phyloP scores from a whole-genome alignment of 2,329 filamentous ascomycete genomes.

The Proliferodiscus dingleyae region DNA sequence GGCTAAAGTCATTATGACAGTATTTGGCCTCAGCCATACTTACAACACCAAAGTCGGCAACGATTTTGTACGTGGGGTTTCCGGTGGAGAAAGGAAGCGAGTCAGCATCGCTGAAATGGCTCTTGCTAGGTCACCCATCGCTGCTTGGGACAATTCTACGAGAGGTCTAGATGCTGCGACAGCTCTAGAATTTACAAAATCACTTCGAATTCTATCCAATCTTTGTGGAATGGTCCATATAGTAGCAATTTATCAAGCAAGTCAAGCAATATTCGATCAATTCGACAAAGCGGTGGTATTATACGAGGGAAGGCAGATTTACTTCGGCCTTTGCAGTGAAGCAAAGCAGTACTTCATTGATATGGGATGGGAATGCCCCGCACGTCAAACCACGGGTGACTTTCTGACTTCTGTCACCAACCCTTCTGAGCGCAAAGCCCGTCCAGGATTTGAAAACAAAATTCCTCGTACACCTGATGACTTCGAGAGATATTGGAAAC shows the following conservation, averaged over 20 bases:
- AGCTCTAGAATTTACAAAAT: slow-evolving; percentile 66
- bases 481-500: too few relatives aligned
- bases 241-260: slow-evolving; percentile 69
- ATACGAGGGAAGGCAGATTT: slow-evolving; percentile 75
- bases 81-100: slow-evolving; percentile 69
- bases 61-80: slow-evolving; percentile 67
- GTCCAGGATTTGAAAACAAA: slow-evolving; percentile 52
- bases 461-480: slow-evolving; percentile 67
- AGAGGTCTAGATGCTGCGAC: slow-evolving; percentile 69
- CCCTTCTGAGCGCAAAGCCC: slow-evolving; percentile 41
- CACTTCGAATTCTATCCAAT: slow-evolving; percentile 59
- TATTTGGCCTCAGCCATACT: slow-evolving; percentile 69
- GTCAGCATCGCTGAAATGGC: slow-evolving; percentile 74
- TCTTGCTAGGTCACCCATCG: slow-evolving; percentile 49
- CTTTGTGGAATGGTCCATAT: slow-evolving; percentile 56
- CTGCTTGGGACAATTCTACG: slow-evolving; percentile 73
- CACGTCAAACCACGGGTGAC: slow-evolving; percentile 51
- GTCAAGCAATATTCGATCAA: slow-evolving; percentile 61
- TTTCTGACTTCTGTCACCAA: slow-evolving; percentile 74
- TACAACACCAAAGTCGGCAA: slow-evolving; percentile 71
- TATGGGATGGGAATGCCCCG: slow-evolving; percentile 69
- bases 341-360: slow-evolving; percentile 62
- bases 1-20: slow-evolving; percentile 58
- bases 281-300: slow-evolving; percentile 75
- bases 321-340: slow-evolving; percentile 58